These are phyloP conservation scores for Gastrodia elata DNA, from an alignment of 106 monocot species.

Conservation along the genomic window DNA sequence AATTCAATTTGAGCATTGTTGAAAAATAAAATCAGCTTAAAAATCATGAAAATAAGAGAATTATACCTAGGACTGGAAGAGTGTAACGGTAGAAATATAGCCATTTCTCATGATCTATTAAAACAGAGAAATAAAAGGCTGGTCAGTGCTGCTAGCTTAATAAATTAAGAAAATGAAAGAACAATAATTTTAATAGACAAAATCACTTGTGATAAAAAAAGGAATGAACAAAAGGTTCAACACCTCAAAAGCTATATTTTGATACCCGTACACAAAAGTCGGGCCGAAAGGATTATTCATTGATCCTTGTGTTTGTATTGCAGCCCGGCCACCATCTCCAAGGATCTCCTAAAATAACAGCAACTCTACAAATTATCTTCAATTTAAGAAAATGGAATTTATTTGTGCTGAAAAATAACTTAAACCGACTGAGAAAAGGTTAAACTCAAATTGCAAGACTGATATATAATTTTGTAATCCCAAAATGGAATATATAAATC, in stretches of 20 bases:
- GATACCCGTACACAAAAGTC: constrained; percentile 94
- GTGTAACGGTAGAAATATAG: constrained; percentile 86
- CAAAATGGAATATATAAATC: neutral
- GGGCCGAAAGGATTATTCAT: constrained; percentile 95
- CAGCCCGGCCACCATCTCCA: constrained; percentile 92
- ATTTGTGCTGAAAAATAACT: neutral
- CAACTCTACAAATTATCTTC: neutral
- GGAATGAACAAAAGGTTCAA: neutral
- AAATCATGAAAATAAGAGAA: constrained; percentile 1
- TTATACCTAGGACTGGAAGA: constrained; percentile 72
- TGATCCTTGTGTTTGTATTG: constrained; percentile 92
- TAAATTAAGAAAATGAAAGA: neutral
- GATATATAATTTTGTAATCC: too few relatives aligned
- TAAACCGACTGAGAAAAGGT: neutral
- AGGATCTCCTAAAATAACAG: constrained; percentile 64
- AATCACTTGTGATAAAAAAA: neutral
- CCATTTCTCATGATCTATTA: constrained; percentile 91
- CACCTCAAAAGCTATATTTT: constrained; percentile 93
- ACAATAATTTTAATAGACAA: neutral
- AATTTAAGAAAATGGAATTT: neutral
- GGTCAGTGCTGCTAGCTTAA: neutral
- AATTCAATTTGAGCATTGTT: too few relatives aligned
- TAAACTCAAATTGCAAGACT: neutral
- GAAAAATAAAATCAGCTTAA: too few relatives aligned
- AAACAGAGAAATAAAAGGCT: neutral